These are phyloP conservation scores for Colletotrichum nymphaeae DNA, from an alignment of 2,329 filamentous ascomycete genomes.

Conservation along the genomic window DNA sequence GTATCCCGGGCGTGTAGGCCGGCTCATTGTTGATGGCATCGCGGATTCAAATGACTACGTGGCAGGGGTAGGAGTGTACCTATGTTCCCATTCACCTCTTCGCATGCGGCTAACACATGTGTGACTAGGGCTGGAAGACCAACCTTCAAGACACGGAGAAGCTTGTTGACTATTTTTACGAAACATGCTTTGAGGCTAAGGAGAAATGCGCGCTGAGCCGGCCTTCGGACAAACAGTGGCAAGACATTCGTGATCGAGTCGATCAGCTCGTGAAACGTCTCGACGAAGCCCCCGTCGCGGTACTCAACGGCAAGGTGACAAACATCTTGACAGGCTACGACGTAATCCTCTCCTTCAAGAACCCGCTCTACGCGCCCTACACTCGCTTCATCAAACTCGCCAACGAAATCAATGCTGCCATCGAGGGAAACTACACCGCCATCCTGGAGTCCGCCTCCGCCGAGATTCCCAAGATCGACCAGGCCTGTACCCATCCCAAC, in stretches of 20 bases:
- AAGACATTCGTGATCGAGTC: conserved; percentile 47
- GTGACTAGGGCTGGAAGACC: conserved; percentile 45
- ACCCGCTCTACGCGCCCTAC: conserved; percentile 46
- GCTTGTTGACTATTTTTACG: conserved; percentile 47
- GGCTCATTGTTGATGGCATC: conserved; percentile 55
- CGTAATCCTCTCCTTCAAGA: conserved; percentile 42
- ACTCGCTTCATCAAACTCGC: conserved; percentile 34
- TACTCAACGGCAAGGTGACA: conserved; percentile 38
- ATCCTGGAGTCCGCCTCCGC: background rate
- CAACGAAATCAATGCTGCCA: conserved; percentile 36
- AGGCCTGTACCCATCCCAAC: conserved; percentile 19
- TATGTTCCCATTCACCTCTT: too few relatives aligned
- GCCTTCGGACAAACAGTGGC: conserved; percentile 39
- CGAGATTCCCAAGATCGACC: background rate
- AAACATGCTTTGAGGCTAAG: conserved; percentile 48
- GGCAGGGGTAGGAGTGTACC: conserved; percentile 41
- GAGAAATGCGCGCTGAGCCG: conserved; percentile 44
- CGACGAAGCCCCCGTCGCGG: conserved; percentile 41
- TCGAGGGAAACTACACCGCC: conserved; percentile 44
- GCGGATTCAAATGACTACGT: conserved; percentile 50
- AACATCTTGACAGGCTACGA: conserved; percentile 46
- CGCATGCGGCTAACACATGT: background rate
- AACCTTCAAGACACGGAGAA: conserved; percentile 52
- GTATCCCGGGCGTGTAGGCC: conserved; percentile 50
- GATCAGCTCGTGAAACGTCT: conserved; percentile 43